Evolutionary conservation across 768 basidiomycete species (phyloP).

Genomic region (Rhizopogon roseolus): DNA sequence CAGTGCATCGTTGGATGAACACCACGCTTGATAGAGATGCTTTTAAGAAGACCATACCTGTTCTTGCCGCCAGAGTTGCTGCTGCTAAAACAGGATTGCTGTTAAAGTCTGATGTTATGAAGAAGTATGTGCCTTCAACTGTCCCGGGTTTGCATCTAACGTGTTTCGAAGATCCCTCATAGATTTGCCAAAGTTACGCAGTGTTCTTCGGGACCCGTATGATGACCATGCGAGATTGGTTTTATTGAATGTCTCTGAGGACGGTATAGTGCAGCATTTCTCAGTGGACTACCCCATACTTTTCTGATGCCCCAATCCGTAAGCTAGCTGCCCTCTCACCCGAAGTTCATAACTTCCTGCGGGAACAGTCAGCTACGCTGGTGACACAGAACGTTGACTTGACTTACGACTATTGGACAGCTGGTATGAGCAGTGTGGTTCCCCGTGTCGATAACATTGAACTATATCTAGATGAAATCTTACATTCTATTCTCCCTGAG

Average conservation of each 20-base stretch:
- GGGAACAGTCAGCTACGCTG: conserved; percentile 51
- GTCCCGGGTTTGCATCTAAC: conserved; percentile 7
- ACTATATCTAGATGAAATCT: conserved; percentile 63
- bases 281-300: not conserved
- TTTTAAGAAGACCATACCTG: conserved; percentile 61
- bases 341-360: conserved; percentile 51
- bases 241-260: conserved; percentile 52
- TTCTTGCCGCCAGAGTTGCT: conserved; percentile 65
- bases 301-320: conserved; percentile 19
- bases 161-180: conserved; percentile 47
- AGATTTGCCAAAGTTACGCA: conserved; percentile 64
- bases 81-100: conserved; percentile 50
- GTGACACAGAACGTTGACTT: conserved; percentile 58
- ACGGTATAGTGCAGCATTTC: conserved; percentile 40
- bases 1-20: conserved; percentile 45
- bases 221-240: conserved; percentile 57
- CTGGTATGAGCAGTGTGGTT: conserved; percentile 48
- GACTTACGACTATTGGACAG: conserved; percentile 85
- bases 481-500: conserved; percentile 78
- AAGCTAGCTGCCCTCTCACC: conserved; percentile 67
- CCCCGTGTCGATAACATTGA: conserved; percentile 2
- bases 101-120: conserved; percentile 53
- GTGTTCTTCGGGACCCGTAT: conserved; percentile 47
- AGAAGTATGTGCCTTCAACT: conserved; percentile 39
- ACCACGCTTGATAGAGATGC: conserved; percentile 53